Evolutionary conservation across 148 eudicot genomes (phyloP), one percentile per base, ranked within the genome.

Genomic region (Vaccinium macrocarpon): DNA sequence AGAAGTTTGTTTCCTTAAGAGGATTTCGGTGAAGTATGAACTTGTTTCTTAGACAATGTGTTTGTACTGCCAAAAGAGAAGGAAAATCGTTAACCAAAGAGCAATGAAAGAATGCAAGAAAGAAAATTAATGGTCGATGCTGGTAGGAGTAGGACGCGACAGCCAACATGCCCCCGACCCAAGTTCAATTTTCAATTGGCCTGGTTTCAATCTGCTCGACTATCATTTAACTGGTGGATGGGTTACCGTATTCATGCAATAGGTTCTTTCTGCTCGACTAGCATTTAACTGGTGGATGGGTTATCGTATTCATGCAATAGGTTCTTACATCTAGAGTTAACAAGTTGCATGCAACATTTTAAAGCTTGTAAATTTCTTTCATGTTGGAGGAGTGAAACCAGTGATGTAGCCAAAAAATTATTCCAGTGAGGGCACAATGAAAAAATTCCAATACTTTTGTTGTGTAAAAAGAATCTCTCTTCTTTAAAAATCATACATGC

Each of bases 161-260:
- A 56, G 15, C 68, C 76, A 71, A 71, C 6, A 71, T 78, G 14
- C 13, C 29, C 5, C 8, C 21, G 8, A 19, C 42, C 81, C 25
- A 7, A 15, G 15, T 14, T 18, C 10, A 78, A 29, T 29, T 78
- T 21, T 25, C 7, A 55, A 2, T 52, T 48, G 77, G 61, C 25
- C 70, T 82, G 19, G 25, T 27, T 82, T 16, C n/a, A 50, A 66
- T 82, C 51, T 82, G 83, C 32, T 81, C 3, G 8, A 56, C 57
- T n/a, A 46, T 49, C n/a, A 21, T 2, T 23, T 21, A 12, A 6
- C 53, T 23, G 74, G 21, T 62, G 56, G 21, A 46, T 42, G 50
- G 14, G 21, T 48, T 46, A 21, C 23, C 13, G 0, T 18, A 23
- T 15, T 23, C 23, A 8, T 48, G 70, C 49, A 2, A 59, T 49